phyloP scores from a whole-genome alignment of 441 rosid species.

The Erodium texanum region DNA sequence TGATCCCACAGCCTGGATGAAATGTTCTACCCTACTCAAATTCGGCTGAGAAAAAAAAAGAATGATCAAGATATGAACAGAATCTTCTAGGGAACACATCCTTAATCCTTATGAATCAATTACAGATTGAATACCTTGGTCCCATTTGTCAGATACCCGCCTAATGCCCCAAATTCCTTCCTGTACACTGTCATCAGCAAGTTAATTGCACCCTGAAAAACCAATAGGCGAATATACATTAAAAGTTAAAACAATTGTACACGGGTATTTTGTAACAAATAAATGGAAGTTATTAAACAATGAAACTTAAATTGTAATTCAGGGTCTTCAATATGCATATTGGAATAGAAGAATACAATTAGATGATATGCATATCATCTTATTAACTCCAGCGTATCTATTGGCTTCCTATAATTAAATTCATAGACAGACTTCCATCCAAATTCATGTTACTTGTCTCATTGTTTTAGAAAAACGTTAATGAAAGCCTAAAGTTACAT shows the following conservation, averaged over 20 bases:
- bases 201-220: constrained; percentile 82
- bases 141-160: constrained; percentile 64
- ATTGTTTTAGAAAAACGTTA: neutral
- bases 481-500: neutral
- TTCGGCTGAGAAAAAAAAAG: constrained; percentile 44
- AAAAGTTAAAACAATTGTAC: neutral
- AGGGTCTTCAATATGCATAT: neutral
- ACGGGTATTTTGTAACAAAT: neutral
- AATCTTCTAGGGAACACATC: constrained; percentile 13
- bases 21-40: constrained; percentile 68
- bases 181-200: constrained; percentile 77
- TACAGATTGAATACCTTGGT: constrained; percentile 48
- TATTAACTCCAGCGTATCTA: neutral
- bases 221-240: neutral
- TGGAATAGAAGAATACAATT: neutral
- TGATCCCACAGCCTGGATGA: constrained; percentile 82
- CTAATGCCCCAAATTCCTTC: constrained; percentile 57
- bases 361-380: neutral
- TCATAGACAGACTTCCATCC: neutral
- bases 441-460: too few species aligned
- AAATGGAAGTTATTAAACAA: too few species aligned
- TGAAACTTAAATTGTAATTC: neutral
- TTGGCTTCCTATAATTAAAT: neutral
- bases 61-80: constrained; percentile 11
- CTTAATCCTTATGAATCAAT: constrained; percentile 13